Evolutionary conservation across 805 yeast species (phyloP).

Genomic region (Tetrapisispora pingtungensis): DNA sequence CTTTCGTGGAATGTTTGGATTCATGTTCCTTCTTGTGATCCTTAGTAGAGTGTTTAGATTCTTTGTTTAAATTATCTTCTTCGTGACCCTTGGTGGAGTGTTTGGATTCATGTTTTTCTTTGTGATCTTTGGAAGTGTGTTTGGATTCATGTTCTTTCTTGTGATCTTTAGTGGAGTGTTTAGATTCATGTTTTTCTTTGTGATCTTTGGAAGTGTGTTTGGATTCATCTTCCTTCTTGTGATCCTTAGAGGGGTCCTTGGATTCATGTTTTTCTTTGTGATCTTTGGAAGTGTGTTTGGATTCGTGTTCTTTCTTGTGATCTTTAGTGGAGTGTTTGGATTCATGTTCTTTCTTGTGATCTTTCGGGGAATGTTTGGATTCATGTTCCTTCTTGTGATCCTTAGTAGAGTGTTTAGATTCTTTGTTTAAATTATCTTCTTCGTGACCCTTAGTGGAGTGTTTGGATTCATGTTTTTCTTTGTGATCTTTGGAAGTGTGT

Average conservation of each 20-base stretch:
- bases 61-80: too few relatives aligned
- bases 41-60: background rate
- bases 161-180: background rate
- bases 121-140: background rate
- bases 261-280: background rate
- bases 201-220: conserved; percentile 1
- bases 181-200: background rate
- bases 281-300: too few relatives aligned
- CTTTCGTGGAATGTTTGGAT: background rate
- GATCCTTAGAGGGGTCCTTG: too few relatives aligned
- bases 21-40: background rate
- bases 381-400: background rate
- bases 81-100: background rate
- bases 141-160: conserved; percentile 3
- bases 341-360: background rate
- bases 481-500: background rate
- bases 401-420: background rate
- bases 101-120: background rate
- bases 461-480: background rate
- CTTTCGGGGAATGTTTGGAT: background rate
- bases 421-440: too few relatives aligned
- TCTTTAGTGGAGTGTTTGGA: background rate
- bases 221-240: too few relatives aligned
- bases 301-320: conserved; percentile 3
- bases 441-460: background rate